Percentiles rank a stretch among this genome's conserved stretches.
Conservation (phyloP, 805 yeast genomes). For the Schwanniomyces occidentalis region DNA sequence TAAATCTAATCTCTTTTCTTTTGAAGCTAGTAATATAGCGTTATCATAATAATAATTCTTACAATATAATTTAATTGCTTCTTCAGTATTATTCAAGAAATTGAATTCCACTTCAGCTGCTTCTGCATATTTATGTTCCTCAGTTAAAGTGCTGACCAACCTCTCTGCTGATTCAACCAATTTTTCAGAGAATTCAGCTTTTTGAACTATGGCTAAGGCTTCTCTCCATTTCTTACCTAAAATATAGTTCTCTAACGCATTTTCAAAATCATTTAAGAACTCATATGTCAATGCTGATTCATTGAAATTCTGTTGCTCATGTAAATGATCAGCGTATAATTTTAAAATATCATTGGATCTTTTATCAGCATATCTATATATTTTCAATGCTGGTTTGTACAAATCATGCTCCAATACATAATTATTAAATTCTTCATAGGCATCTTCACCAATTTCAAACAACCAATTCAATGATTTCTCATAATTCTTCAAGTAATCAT, state of each 20-base stretch:
- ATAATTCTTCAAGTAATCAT: conserved; percentile 68
- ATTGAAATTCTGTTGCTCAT: conserved; percentile 53
- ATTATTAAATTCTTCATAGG: conserved; percentile 55
- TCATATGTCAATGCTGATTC: conserved; percentile 85
- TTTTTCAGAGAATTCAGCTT: conserved; percentile 32
- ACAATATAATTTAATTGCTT: conserved; percentile 68
- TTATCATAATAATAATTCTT: conserved; percentile 72
- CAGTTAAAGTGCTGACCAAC: conserved; percentile 59
- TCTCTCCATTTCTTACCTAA: conserved; percentile 81
- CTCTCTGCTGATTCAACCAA: conserved; percentile 53
- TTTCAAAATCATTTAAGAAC: conserved; percentile 51
- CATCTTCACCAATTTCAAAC: conserved; percentile 43
- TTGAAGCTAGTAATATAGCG: conserved; percentile 67
- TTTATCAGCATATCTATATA: conserved; percentile 56
- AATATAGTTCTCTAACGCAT: conserved; percentile 71
- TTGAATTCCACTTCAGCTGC: conserved; percentile 76
- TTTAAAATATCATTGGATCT: conserved; percentile 56
- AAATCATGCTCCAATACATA: conserved; percentile 71
- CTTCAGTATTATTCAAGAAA: conserved; percentile 59
- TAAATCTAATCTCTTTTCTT: conserved; percentile 44
- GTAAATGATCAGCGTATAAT: conserved; percentile 63
- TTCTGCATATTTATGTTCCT: conserved; percentile 70
- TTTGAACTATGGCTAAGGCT: conserved; percentile 64
- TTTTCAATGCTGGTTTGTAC: conserved; percentile 64
- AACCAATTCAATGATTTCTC: conserved; percentile 71